These are phyloP conservation scores for Aureobasidium sp. DNA, from an alignment of 2,329 filamentous ascomycete species.

Conservation along the genomic window DNA sequence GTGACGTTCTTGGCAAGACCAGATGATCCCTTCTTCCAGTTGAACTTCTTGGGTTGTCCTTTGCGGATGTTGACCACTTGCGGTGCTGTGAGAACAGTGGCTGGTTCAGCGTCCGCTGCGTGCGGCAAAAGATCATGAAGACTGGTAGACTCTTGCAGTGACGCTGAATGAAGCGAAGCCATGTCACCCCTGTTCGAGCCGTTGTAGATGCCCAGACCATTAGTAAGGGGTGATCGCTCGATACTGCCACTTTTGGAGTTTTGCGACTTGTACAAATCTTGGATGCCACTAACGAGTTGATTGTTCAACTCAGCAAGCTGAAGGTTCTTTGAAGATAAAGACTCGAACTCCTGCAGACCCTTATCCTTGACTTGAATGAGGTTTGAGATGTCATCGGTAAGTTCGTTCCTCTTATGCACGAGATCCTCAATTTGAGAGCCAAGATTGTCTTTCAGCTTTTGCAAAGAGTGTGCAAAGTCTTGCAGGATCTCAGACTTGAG, in stretches of 20 bases:
- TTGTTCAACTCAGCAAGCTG: slow-evolving; percentile 95
- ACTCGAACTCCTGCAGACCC: slow-evolving; percentile 90
- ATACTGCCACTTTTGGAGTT: slow-evolving; percentile 19
- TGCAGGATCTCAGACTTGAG: slow-evolving; percentile 56
- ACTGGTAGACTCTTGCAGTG: slow-evolving; percentile 14
- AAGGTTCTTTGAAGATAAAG: slow-evolving; percentile 86
- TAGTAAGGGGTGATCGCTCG: slow-evolving; percentile 33
- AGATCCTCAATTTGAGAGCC: slow-evolving; percentile 73
- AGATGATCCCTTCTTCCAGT: slow-evolving; percentile 96
- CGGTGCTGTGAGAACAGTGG: slow-evolving; percentile 61
- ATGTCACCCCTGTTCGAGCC: slow-evolving; percentile 40
- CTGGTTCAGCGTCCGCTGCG: slow-evolving; percentile 59
- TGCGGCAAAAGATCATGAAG: slow-evolving; percentile 21
- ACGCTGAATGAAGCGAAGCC: slow-evolving; percentile 10
- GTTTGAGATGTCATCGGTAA: slow-evolving; percentile 77
- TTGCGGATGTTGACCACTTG: slow-evolving; percentile 94
- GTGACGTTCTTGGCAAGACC: slow-evolving; percentile 89
- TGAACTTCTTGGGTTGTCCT: slow-evolving; percentile 91
- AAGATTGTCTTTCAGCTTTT: slow-evolving; percentile 74
- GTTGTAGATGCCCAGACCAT: slow-evolving; percentile 59
- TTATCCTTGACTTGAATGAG: slow-evolving; percentile 83
- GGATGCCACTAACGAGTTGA: slow-evolving; percentile 87
- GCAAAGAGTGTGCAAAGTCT: slow-evolving; percentile 56
- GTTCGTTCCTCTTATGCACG: slow-evolving; percentile 75
- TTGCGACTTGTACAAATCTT: slow-evolving; percentile 83